Evolutionary conservation across 306 rosid genomes (phyloP).

Genomic region (Erythrophleum fordii): DNA sequence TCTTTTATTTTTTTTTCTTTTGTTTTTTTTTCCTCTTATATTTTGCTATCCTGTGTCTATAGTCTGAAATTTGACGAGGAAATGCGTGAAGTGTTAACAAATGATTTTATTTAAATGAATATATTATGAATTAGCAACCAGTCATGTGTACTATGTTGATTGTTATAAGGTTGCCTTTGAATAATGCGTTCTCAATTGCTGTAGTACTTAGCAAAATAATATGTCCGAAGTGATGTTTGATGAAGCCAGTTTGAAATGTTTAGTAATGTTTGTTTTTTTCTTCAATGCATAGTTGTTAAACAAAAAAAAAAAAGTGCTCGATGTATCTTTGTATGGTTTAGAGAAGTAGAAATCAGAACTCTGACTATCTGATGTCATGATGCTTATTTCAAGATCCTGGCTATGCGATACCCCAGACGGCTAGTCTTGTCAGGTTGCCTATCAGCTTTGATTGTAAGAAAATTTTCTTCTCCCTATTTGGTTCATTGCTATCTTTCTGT

Average conservation of each 20-base stretch:
- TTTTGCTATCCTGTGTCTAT: background rate
- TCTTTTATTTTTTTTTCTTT: background rate
- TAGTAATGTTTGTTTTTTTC: background rate
- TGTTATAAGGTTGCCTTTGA: background rate
- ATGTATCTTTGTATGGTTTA: background rate
- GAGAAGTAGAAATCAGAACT: background rate
- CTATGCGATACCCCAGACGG: slow-evolving; percentile 80
- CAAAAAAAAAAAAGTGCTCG: background rate
- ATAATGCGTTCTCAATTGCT: background rate
- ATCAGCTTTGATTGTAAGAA: slow-evolving; percentile 67
- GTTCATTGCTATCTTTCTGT: background rate
- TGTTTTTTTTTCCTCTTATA: background rate
- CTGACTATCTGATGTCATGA: slow-evolving; percentile 8
- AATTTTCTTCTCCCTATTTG: slow-evolving; percentile 2
- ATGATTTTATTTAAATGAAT: background rate
- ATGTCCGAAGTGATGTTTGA: background rate
- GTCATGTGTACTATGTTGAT: background rate
- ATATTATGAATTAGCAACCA: background rate
- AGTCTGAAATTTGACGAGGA: background rate
- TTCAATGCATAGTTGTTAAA: background rate
- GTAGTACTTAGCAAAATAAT: background rate
- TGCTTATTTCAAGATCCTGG: slow-evolving; percentile 58
- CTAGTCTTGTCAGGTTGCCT: slow-evolving; percentile 73
- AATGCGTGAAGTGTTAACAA: background rate
- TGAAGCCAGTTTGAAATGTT: background rate